These are phyloP conservation scores for Fomitopsis serialis DNA, from an alignment of 768 basidiomycete genomes.

Conservation along the genomic window DNA sequence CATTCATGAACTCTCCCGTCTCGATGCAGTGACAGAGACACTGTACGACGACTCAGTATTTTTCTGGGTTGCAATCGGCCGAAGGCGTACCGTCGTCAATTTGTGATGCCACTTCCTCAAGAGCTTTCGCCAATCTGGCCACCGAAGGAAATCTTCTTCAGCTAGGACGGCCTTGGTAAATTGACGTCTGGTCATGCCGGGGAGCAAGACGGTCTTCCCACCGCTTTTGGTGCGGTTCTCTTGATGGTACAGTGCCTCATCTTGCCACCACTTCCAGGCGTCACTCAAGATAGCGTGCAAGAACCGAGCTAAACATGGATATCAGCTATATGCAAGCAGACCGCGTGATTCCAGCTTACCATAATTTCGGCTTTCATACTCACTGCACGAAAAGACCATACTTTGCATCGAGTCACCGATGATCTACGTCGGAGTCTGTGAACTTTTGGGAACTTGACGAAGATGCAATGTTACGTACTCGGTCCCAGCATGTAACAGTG, in stretches of 20 bases:
- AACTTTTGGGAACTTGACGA: neutral
- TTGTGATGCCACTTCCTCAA: slow-evolving; percentile 83
- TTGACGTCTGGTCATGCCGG: slow-evolving; percentile 61
- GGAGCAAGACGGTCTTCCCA: slow-evolving; percentile 56
- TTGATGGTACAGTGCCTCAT: slow-evolving; percentile 67
- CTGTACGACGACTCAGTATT: slow-evolving; percentile 31
- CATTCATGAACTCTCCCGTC: slow-evolving; percentile 92
- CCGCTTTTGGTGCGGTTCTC: slow-evolving; percentile 64
- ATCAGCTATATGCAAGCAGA: too few relatives aligned
- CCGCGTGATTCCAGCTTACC: too few relatives aligned
- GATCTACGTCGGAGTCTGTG: slow-evolving; percentile 41
- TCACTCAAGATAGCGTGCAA: slow-evolving; percentile 74
- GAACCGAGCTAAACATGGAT: slow-evolving; percentile 67
- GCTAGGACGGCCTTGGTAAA: slow-evolving; percentile 38
- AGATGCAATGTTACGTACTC: slow-evolving; percentile 35
- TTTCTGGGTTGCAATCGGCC: neutral
- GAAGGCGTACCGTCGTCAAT: slow-evolving; percentile 53
- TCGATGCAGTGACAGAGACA: slow-evolving; percentile 76
- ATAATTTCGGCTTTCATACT: slow-evolving; percentile 93
- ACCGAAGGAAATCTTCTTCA: slow-evolving; percentile 54
- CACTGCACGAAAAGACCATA: slow-evolving; percentile 89
- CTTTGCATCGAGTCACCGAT: slow-evolving; percentile 81
- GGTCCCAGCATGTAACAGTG: slow-evolving; percentile 80
- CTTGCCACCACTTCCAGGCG: slow-evolving; percentile 72
- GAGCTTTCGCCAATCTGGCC: slow-evolving; percentile 65